These are phyloP conservation scores for Clitopilus passeckerianus DNA, from an alignment of 768 basidiomycete species.

Conservation along the genomic window DNA sequence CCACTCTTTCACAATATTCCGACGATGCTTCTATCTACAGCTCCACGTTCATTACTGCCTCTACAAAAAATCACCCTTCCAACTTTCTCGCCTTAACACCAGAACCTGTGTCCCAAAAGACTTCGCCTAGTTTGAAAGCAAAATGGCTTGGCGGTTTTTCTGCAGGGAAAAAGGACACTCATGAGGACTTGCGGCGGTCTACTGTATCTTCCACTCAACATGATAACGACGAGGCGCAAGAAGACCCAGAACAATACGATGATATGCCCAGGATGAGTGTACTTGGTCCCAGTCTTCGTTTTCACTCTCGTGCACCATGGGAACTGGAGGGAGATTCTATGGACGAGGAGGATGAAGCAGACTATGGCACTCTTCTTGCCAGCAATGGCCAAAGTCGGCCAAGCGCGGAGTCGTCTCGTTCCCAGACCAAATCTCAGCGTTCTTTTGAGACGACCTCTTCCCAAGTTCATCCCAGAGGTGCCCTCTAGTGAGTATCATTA, in stretches of 20 bases:
- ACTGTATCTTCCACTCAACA: conserved; percentile 20
- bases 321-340: conserved; percentile 52
- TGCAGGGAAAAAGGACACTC: conserved; percentile 53
- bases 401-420: conserved; percentile 61
- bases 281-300: conserved; percentile 79
- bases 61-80: conserved; percentile 15
- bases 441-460: conserved; percentile 58
- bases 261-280: conserved; percentile 57
- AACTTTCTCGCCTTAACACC: background rate
- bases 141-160: conserved; percentile 36
- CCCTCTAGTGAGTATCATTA: conserved; percentile 49
- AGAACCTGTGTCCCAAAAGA: background rate
- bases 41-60: conserved; percentile 52
- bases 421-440: conserved; percentile 43
- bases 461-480: conserved; percentile 42
- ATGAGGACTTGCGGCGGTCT: conserved; percentile 43
- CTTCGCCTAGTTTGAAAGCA: background rate
- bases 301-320: conserved; percentile 82
- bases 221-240: conserved; percentile 27
- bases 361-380: conserved; percentile 25
- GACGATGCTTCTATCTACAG: conserved; percentile 73
- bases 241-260: conserved; percentile 36
- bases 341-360: conserved; percentile 42
- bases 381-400: conserved; percentile 42
- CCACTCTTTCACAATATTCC: conserved; percentile 51